Conservation (phyloP, 768 basidiomycete species). For the Leucosporidium scottii region DNA sequence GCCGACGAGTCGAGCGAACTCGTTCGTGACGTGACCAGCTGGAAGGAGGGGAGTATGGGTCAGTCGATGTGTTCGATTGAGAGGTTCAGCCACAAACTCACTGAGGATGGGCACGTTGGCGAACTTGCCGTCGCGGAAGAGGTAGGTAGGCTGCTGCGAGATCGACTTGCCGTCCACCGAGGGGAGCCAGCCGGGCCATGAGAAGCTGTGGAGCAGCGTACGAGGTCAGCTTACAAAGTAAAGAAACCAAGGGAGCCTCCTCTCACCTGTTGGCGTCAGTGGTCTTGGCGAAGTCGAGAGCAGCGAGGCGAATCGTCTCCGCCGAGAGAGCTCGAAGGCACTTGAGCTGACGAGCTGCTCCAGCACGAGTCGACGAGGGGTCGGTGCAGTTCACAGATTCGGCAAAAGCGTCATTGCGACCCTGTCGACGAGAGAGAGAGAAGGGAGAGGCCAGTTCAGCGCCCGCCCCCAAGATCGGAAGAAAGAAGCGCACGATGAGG, state of each 20-base stretch:
- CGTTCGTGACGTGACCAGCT: slow-evolving; percentile 12
- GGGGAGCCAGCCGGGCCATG: slow-evolving; percentile 46
- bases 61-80: neutral
- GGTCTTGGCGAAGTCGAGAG: slow-evolving; percentile 6
- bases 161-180: slow-evolving; percentile 54
- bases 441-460: neutral
- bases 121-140: slow-evolving; percentile 49
- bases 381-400: slow-evolving; percentile 9
- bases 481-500: neutral
- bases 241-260: too few species aligned
- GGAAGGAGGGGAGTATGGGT: neutral
- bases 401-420: slow-evolving; percentile 15
- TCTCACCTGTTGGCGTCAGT: neutral
- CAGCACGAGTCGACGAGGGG: neutral
- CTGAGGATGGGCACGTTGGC: slow-evolving; percentile 54
- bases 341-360: slow-evolving; percentile 9
- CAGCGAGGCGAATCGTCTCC: slow-evolving; percentile 11
- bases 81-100: slow-evolving; percentile 45
- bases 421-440: neutral
- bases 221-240: neutral
- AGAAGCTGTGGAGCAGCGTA: neutral
- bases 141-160: slow-evolving; percentile 50
- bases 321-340: slow-evolving; percentile 3
- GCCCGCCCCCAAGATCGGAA: rapidly evolving
- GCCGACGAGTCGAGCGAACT: slow-evolving; percentile 1